Evolutionary conservation across 495 filamentous ascomycete species (phyloP), one percentile per base, ranked within the genome.

Genomic region (Neurospora sp.): DNA sequence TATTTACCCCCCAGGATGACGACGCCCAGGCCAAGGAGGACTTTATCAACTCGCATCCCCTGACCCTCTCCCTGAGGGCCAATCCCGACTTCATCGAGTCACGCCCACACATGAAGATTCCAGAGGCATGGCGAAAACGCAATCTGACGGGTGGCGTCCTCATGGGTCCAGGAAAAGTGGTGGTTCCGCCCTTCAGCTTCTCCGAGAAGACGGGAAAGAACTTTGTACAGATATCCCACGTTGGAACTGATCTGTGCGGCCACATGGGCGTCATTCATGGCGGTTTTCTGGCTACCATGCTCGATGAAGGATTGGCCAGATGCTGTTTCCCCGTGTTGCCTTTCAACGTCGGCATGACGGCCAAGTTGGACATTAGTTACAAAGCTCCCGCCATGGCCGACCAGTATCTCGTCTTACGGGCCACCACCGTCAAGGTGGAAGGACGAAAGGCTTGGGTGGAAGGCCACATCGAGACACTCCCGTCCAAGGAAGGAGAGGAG

Each of bases 391-490:
- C 90, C 37, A 86, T 88, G 79, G 93, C 95, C 35, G 86, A 88
- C n/a, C 85, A 86, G 68, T 97, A 91, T 78, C 84, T 94, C 59
- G 93, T 96, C 35, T 81, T 99, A 65, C 87, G 87, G 71, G 96
- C 93, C 22, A 88, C 89, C 77, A 97, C 94, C 20, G 88, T 89
- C 27, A 96, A 92, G 84, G 92, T 94, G 10, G 95, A 98, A 79
- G 96, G 96, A 7, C 87, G 96, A 73, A 99, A 99, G 81, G 96
- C 94, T 27, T 99, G 95, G 95, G 94, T 98, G 7, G 91, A 94
- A 82, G 96, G 93, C 27, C 88, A 89, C 74, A 92, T 99, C 76
- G 95, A 97, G 86, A 91, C 93, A 31, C 85, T 98, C 14, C 88
- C 89, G 16, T 74, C 72, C 3, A 74, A 80, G 73, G 44, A 85